Percentiles rank a stretch among this genome's conserved stretches.
phyloP scores from a whole-genome alignment of 2,329 filamentous ascomycete genomes.

The Talaromyces islandicus region DNA sequence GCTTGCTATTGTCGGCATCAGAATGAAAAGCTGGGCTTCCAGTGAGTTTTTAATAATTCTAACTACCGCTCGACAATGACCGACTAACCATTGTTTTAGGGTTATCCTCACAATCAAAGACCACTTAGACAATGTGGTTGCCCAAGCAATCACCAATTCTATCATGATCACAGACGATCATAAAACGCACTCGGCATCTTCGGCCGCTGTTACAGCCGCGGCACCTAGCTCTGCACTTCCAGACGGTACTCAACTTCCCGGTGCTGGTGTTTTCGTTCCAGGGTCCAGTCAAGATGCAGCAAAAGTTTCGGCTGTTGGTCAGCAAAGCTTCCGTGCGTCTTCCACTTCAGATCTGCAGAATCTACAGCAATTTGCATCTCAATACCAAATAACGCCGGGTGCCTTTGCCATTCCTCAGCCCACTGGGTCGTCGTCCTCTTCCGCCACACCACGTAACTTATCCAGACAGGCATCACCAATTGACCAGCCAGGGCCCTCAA shows the following conservation, averaged over 20 bases:
- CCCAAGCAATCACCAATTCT: constrained; percentile 76
- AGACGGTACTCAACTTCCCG: constrained; percentile 37
- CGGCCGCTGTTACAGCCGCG: constrained; percentile 26
- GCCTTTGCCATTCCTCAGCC: constrained; percentile 34
- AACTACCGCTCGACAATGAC: neutral
- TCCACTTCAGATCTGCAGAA: constrained; percentile 59
- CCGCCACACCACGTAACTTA: constrained; percentile 54
- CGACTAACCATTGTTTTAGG: constrained; percentile 25
- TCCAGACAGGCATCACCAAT: constrained; percentile 70
- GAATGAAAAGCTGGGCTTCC: constrained; percentile 85
- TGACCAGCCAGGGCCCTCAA: constrained; percentile 57
- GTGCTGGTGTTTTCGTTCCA: constrained; percentile 38
- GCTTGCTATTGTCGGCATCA: constrained; percentile 96
- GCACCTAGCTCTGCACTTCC: constrained; percentile 28
- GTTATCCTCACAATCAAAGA: constrained; percentile 96
- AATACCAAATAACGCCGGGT: constrained; percentile 33
- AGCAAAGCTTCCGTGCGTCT: constrained; percentile 48
- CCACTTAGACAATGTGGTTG: constrained; percentile 65
- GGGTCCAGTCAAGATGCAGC: constrained; percentile 23
- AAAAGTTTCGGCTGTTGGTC: constrained; percentile 26
- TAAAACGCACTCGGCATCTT: constrained; percentile 65
- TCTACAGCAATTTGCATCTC: constrained; percentile 46
- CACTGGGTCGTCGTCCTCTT: constrained; percentile 38
- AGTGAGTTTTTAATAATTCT: constrained; percentile 30
- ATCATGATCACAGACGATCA: constrained; percentile 99